Evolutionary conservation across 1,284 basidiomycete species (phyloP), one percentile per base, ranked within the genome.

Genomic region (Puccinia sorghi): DNA sequence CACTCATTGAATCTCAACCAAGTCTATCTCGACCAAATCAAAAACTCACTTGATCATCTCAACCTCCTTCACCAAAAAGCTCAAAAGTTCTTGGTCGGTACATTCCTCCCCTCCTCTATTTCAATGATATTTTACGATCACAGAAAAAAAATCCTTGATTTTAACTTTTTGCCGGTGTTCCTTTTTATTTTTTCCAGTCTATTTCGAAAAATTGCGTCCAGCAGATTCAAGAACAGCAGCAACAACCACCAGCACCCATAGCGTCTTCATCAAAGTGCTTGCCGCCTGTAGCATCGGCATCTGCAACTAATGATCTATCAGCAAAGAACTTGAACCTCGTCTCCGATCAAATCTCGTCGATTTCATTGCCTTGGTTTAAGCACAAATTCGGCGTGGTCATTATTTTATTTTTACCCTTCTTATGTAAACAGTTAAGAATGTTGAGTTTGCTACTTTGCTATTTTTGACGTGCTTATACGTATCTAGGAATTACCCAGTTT

Each of bases 291-390:
- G 2, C 50, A 11, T 9, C n/a, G n/a, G 54, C 25, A 32, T 61
- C 57, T 32, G 57, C 37, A 13, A 1, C 13, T 9, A 56, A 27
- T 37, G 59, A 27, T 50, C 41, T 17, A n/a, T 46, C 70, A 15
- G 70, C 50, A 41, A 43, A 39, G 37, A 73, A 59, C 57, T 20
- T 73, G 12, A n/a, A 12, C 20, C 41, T 73, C 17, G 41, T 73
- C 9, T 57, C 73, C 15, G 46, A 64, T 37, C 43, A 61, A n/a
- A 39, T 48, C 48, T 41, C 39, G 20, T 15, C 61, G 1, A 63
- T 75, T 9, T 64, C 73, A 6, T 41, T 75, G 37, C 73, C 73
- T 17, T 75, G 73, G 73, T 66, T 75, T 39, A 75, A 75, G 52
- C 52, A 50, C 41, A 52, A 75, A 66, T 75, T 75, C 39, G 73